Evolutionary conservation across 768 basidiomycete species (phyloP).

Genomic region (Lenzites betulinus): DNA sequence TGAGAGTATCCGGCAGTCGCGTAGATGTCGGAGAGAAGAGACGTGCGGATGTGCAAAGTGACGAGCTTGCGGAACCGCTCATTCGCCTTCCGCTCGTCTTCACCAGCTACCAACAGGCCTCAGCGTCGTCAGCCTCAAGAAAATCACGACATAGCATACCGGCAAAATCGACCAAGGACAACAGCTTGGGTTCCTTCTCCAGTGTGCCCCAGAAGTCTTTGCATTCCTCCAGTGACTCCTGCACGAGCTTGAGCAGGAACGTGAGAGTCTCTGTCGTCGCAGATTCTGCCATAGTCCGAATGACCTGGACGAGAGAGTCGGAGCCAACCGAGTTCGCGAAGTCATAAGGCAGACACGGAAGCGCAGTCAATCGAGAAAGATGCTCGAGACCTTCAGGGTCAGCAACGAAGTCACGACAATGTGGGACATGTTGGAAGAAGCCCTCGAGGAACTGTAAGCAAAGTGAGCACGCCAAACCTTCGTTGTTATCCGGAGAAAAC

Average conservation of each 20-base stretch:
- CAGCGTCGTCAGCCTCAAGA: not conserved
- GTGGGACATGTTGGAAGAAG: slow-evolving; percentile 87
- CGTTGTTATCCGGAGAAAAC: no score
- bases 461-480: slow-evolving; percentile 3
- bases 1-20: slow-evolving; percentile 81
- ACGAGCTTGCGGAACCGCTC: slow-evolving; percentile 70
- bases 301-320: slow-evolving; percentile 84
- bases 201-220: slow-evolving; percentile 66
- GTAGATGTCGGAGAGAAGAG: slow-evolving; percentile 86
- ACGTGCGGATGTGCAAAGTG: slow-evolving; percentile 75
- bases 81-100: slow-evolving; percentile 54
- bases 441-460: slow-evolving; percentile 81
- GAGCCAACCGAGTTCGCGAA: slow-evolving; percentile 84
- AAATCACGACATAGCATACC: slow-evolving; percentile 21
- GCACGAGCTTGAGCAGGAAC: slow-evolving; percentile 70
- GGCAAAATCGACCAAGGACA: slow-evolving; percentile 63
- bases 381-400: slow-evolving; percentile 71
- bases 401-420: slow-evolving; percentile 88
- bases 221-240: slow-evolving; percentile 68
- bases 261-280: slow-evolving; percentile 75
- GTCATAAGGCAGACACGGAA: slow-evolving; percentile 88
- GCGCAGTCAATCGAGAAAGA: slow-evolving; percentile 73
- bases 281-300: slow-evolving; percentile 87
- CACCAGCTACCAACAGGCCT: slow-evolving; percentile 34
- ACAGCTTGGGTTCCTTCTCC: slow-evolving; percentile 58